A percentile compares a stretch with the other conserved stretches of the same genome.
These are phyloP conservation scores for Akanthomyces dipterigenus DNA, from an alignment of 2,329 filamentous ascomycete species.

Conservation along the genomic window DNA sequence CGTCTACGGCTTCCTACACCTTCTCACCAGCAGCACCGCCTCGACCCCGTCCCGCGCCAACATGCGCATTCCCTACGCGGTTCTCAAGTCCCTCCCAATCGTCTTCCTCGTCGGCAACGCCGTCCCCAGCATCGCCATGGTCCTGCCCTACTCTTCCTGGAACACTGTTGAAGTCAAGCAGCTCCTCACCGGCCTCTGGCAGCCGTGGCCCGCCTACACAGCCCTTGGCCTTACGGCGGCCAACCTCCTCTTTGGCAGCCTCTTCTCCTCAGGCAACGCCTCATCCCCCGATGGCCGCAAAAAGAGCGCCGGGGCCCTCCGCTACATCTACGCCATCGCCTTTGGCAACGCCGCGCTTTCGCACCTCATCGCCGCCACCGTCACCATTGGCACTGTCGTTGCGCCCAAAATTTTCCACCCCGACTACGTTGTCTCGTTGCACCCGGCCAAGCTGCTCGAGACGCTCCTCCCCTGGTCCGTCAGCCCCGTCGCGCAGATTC, in stretches of 20 bases:
- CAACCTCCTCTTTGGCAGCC: neutral
- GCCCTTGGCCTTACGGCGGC: constrained; percentile 11
- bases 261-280: neutral
- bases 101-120: constrained; percentile 14
- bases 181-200: constrained; percentile 16
- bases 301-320: constrained; percentile 7
- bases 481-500: constrained; percentile 10
- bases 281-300: neutral
- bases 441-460: constrained; percentile 15
- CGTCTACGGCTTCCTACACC: constrained; percentile 15
- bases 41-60: constrained; percentile 13
- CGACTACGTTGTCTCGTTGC: constrained; percentile 9
- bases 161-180: constrained; percentile 17
- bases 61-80: constrained; percentile 14
- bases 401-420: constrained; percentile 13
- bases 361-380: constrained; percentile 11
- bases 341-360: constrained; percentile 15
- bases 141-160: constrained; percentile 7
- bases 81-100: constrained; percentile 14
- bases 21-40: constrained; percentile 11
- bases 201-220: constrained; percentile 18
- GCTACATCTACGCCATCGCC: constrained; percentile 15
- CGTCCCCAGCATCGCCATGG: constrained; percentile 15
- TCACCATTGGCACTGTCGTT: constrained; percentile 10
- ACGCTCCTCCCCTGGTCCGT: constrained; percentile 14